Evolutionary conservation across 116 monocot genomes (phyloP), one percentile per base, ranked within the genome.

Genomic region (Thalassia testudinum): DNA sequence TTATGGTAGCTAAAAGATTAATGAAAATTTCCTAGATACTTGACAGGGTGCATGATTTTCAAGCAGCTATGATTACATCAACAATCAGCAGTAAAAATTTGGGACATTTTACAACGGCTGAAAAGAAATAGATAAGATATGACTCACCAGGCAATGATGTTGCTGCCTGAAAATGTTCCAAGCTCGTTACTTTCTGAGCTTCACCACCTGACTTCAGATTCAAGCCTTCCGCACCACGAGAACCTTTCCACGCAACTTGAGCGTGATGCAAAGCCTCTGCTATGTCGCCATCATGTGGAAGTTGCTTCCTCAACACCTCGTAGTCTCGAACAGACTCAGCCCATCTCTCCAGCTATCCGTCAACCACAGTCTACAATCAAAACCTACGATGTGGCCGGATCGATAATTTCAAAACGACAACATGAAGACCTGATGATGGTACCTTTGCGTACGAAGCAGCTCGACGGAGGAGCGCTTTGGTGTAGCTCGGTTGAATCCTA

Each of bases 131-230:
- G n/a, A n/a, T n/a, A 26, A 58, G 14, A 44, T 64, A 54, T 42
- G 11, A 21, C 67, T 62, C 57, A 85, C 85, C 80, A 26, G 80
- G 70, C 47, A 71, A 63, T 56, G 70, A 50, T 26, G 70, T 59
- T 21, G 70, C 80, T 21, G 73, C 64, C 45, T 47, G 59, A 17
- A 85, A 71, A 48, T 80, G 77, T 16, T 80, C 73, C n/a, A 62
- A 7, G 21, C 57, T 47, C 10, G 66, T 60, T 18, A 80, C 66
- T 47, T 52, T 57, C 57, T 80, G 74, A 19, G 80, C 80, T 28
- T 77, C 74, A 22, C 80, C 77, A 21, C 85, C 76, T 60, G 76
- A 79, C 42, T 76, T 85, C 70, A 85, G 50, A 62, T 77, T 72
- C 0, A 72, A 76, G 12, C 71, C 71, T 20, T 85, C 77, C 27